These are phyloP conservation scores for Fusarium paranaense DNA, from an alignment of 2,329 filamentous ascomycete genomes.

Conservation along the genomic window DNA sequence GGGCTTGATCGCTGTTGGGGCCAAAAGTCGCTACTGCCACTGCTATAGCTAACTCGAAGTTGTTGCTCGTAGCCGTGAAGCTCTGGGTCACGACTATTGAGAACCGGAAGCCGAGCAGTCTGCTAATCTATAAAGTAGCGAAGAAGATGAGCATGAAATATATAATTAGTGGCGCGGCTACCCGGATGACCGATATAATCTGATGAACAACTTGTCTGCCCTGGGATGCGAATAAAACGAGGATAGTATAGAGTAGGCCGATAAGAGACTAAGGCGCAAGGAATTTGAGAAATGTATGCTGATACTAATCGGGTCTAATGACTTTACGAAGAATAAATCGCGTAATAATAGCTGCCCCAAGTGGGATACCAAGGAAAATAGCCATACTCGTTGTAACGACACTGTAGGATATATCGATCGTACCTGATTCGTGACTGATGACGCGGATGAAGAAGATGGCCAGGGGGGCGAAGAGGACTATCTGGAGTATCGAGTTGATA, in stretches of 20 bases:
- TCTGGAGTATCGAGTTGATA: constrained; percentile 79
- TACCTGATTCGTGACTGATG: constrained; percentile 63
- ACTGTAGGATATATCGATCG: constrained; percentile 64
- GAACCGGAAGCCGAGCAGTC: constrained; percentile 70
- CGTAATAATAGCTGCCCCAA: constrained; percentile 81
- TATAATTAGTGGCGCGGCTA: constrained; percentile 71
- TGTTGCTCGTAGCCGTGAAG: constrained; percentile 90
- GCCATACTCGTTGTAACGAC: constrained; percentile 82
- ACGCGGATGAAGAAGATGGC: constrained; percentile 77
- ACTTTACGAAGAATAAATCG: constrained; percentile 69
- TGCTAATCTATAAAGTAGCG: constrained; percentile 68
- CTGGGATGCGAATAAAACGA: constrained; percentile 86
- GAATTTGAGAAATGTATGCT: constrained; percentile 74
- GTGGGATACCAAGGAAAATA: constrained; percentile 85
- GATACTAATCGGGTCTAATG: constrained; percentile 70
- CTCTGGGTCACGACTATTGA: constrained; percentile 70
- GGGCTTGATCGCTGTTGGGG: constrained; percentile 78
- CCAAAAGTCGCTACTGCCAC: constrained; percentile 87
- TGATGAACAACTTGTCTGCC: constrained; percentile 68
- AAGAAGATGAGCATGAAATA: constrained; percentile 81
- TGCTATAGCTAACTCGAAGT: constrained; percentile 91
- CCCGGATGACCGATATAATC: background rate
- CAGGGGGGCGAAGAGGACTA: constrained; percentile 77
- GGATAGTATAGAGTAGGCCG: constrained; percentile 86
- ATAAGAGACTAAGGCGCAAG: constrained; percentile 80